These are phyloP conservation scores for Beauveria brongniartii DNA, from an alignment of 2,329 filamentous ascomycete species.

Conservation along the genomic window DNA sequence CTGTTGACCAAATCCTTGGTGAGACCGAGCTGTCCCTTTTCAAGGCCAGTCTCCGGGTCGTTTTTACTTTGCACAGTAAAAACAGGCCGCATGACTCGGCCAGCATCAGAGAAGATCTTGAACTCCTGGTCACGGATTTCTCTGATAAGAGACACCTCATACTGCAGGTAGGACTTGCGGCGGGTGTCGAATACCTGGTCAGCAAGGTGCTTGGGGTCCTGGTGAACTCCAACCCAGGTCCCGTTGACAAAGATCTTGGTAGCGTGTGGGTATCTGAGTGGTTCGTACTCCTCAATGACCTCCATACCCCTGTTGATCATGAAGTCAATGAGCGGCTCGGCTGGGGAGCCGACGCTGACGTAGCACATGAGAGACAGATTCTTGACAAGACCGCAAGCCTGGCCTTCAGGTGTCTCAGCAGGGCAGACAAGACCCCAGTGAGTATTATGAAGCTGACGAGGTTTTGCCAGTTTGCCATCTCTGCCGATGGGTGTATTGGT, in stretches of 20 bases:
- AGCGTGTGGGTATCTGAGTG: slow-evolving; percentile 74
- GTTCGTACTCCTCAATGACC: slow-evolving; percentile 89
- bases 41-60: slow-evolving; percentile 51
- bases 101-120: slow-evolving; percentile 96
- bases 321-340: slow-evolving; percentile 85
- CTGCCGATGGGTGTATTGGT: slow-evolving; percentile 97
- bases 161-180: slow-evolving; percentile 73
- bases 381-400: slow-evolving; percentile 97
- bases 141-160: slow-evolving; percentile 88
- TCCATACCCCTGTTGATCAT: slow-evolving; percentile 97
- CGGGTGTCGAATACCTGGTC: slow-evolving; percentile 69
- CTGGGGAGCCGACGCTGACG: slow-evolving; percentile 88
- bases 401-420: slow-evolving; percentile 94
- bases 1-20: slow-evolving; percentile 73
- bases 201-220: slow-evolving; percentile 80
- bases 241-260: slow-evolving; percentile 99
- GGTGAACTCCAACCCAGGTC: slow-evolving; percentile 93
- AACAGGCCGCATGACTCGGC: slow-evolving; percentile 85
- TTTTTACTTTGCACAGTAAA: slow-evolving; percentile 90
- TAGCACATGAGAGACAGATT: slow-evolving; percentile 98
- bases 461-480: slow-evolving; percentile 97
- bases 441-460: slow-evolving; percentile 94
- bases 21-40: slow-evolving; percentile 66
- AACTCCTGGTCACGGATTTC: slow-evolving; percentile 97
- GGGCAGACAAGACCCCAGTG: slow-evolving; percentile 98